Base-by-base conservation (phyloP, 768 basidiomycete species). In the Galerina sulciceps region DNA sequence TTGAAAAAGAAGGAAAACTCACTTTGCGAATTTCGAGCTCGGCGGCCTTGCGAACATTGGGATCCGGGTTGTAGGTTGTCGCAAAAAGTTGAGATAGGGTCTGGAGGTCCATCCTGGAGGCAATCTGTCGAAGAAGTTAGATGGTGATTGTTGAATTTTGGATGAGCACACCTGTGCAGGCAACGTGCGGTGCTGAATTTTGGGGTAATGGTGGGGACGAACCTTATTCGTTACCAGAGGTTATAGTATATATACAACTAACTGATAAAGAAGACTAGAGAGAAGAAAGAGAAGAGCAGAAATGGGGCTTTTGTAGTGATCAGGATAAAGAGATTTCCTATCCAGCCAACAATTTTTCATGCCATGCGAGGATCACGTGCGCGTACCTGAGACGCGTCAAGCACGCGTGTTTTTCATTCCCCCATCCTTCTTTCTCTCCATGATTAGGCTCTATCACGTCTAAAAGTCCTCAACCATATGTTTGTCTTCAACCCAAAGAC, bases 1-100 rank as follows among this genome's bases (percentile, higher is more conserved):
- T 40, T 22, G 55, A 46, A 42, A 46, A 46, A 59, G 36, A 23
- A 31, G 22, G 35, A 15, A 34, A 42, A 37, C 62, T 44, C 65
- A 92, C 94, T 82, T 90, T 93, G 65, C 91, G 87, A 67, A 96
- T 91, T 72, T 95, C 85, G 31, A 95, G 84, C 73, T 96, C 94
- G 44, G 88, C 90, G 37, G 90, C 79, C 69, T 92, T 92, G 64
- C 93, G 88, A 59, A 89, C 84, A 78, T 94, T 94, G 52, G 93
- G 91, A 75, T 96, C 91, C 6, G 89, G 81, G 68, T 83, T 91
- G 75, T 86, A 88, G 6, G 92, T 93, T 34, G 89, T 87, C 6
- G 90, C 81, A 68, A 94, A 94, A 49, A 94, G 85, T 65, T 85
- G 83, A 8, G 90, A 88, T 55, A 94, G 79, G 13, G 85, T 83